Conservation (phyloP, 805 yeast genomes). For the Wickerhamiella kurtzmanii region DNA sequence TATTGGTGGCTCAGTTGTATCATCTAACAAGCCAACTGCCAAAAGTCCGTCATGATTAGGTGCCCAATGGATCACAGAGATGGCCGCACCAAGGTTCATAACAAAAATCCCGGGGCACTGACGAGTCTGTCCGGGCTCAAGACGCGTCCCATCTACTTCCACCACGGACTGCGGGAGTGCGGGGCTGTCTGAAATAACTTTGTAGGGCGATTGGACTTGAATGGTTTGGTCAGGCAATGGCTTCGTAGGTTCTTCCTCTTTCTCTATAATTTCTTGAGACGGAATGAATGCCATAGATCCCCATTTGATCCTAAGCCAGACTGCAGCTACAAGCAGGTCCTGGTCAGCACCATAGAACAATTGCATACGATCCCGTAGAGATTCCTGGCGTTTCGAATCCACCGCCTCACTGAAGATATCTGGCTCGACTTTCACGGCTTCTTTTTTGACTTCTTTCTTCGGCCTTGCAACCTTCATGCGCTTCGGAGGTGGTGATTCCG, state of each 20-base stretch:
- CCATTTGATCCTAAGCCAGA: constrained; percentile 38
- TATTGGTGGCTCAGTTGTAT: not conserved
- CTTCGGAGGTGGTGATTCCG: not conserved
- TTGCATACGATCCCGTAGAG: constrained; percentile 31
- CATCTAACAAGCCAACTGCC: constrained; percentile 38
- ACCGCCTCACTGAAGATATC: not conserved
- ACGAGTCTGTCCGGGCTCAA: constrained; percentile 2
- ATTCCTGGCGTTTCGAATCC: constrained; percentile 24
- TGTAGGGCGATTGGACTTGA: not conserved
- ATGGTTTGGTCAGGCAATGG: too few species aligned
- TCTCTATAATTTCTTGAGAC: constrained; percentile 19
- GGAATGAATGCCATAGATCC: constrained; percentile 34
- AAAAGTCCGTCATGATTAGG: constrained; percentile 25
- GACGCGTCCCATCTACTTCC: not conserved
- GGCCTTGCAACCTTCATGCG: too few species aligned
- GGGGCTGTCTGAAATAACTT: not conserved
- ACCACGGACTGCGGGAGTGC: not conserved
- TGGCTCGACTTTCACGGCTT: not conserved
- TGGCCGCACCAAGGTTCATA: constrained; percentile 37
- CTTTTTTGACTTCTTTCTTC: too few species aligned
- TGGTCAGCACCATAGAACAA: constrained; percentile 40
- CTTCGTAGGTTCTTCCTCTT: constrained; percentile 14
- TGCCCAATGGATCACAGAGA: constrained; percentile 44
- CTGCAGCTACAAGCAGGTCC: constrained; percentile 30
- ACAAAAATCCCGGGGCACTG: constrained; percentile 28